Conservation (phyloP, 352 stramenopile species). For the Globisporangium heterothallicum region DNA sequence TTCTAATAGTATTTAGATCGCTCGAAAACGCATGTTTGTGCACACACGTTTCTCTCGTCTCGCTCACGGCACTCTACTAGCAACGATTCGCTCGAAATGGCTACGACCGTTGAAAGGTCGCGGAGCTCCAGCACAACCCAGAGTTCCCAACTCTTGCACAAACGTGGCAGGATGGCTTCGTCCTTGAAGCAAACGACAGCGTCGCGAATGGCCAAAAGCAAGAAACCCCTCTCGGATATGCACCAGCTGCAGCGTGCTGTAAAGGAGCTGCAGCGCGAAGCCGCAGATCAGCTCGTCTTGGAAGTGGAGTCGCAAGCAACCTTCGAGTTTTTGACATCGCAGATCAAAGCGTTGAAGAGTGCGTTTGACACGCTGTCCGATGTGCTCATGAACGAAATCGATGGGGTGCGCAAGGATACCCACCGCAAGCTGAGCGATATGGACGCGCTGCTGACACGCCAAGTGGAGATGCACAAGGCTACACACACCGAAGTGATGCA, state of each 20-base stretch:
- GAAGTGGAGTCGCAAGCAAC: slow-evolving; percentile 80
- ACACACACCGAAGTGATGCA: slow-evolving; percentile 67
- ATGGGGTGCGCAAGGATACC: slow-evolving; percentile 63
- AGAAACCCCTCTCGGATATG: slow-evolving; percentile 78
- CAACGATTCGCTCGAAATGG: not conserved
- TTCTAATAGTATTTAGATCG: slow-evolving; percentile 11
- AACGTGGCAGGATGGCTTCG: slow-evolving; percentile 45
- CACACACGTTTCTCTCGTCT: not conserved
- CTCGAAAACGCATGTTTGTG: not conserved
- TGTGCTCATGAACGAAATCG: slow-evolving; percentile 69
- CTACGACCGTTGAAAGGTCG: slow-evolving; percentile 7
- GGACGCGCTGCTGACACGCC: slow-evolving; percentile 47
- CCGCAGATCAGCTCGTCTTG: slow-evolving; percentile 64
- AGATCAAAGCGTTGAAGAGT: slow-evolving; percentile 64
- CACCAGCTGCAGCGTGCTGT: slow-evolving; percentile 75
- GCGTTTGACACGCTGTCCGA: slow-evolving; percentile 80
- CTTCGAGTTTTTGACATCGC: slow-evolving; percentile 77
- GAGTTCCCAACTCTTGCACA: not conserved
- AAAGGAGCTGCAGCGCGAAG: slow-evolving; percentile 69
- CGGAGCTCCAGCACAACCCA: not conserved
- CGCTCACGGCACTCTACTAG: not conserved
- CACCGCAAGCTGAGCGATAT: slow-evolving; percentile 52
- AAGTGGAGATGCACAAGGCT: slow-evolving; percentile 53
- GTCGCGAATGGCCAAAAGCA: slow-evolving; percentile 64
- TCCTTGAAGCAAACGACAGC: slow-evolving; percentile 46